Conservation (phyloP, 495 filamentous ascomycete genomes). For the Xylaria cubensis region DNA sequence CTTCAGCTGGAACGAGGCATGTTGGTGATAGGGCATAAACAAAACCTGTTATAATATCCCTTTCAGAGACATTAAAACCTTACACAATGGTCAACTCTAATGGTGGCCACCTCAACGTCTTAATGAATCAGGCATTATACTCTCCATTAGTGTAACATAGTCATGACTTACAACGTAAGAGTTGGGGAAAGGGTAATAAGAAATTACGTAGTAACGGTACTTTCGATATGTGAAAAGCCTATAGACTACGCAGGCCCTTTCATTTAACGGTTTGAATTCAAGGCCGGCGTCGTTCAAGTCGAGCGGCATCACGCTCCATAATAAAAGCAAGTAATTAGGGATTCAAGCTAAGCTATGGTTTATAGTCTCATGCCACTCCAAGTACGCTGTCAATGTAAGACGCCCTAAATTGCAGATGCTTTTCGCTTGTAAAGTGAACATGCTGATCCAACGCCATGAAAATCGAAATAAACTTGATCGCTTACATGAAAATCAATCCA, state of each 20-base stretch:
- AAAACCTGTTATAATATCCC: neutral
- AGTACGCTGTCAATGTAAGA: neutral
- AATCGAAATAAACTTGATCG: neutral
- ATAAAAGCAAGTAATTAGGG: neutral
- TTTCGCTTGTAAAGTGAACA: neutral
- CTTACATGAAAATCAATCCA: neutral
- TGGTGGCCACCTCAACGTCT: neutral
- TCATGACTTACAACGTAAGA: neutral
- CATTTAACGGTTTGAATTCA: neutral
- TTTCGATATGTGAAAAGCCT: too few relatives aligned
- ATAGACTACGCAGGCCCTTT: neutral
- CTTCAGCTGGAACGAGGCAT: neutral
- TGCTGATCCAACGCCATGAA: conserved; percentile 12
- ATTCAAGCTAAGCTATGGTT: neutral
- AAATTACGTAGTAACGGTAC: too few relatives aligned
- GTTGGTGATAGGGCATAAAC: too few relatives aligned
- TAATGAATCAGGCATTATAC: neutral
- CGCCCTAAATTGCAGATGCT: neutral
- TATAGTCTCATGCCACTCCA: neutral
- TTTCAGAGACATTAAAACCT: neutral
- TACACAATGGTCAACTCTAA: neutral
- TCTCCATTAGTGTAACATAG: neutral
- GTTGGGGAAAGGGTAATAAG: neutral
- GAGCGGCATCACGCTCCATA: neutral
- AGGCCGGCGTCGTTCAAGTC: neutral